Conservation (phyloP, 2,329 filamentous ascomycete species). For the Pseudogymnoascus sp. region DNA sequence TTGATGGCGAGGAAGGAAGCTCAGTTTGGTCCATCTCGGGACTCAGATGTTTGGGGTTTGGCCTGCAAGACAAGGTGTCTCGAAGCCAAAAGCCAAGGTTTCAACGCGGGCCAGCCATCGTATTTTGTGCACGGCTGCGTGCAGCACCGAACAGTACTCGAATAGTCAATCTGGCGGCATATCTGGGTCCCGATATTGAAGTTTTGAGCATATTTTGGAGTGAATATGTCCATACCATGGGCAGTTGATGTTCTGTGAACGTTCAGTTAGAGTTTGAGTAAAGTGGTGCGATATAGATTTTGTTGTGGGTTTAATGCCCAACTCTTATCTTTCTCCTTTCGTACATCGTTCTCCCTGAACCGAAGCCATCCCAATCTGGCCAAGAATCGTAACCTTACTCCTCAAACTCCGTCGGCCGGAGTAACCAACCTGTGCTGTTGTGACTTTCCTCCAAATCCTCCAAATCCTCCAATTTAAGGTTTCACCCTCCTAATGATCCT, state of each 20-base stretch:
- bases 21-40: background rate
- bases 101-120: background rate
- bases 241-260: background rate
- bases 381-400: background rate
- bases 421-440: background rate
- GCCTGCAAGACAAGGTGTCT: background rate
- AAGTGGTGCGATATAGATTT: background rate
- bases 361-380: constrained; percentile 7
- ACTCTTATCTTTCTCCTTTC: background rate
- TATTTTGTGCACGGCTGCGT: background rate
- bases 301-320: background rate
- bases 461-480: constrained; percentile 4
- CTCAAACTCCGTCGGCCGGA: background rate
- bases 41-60: background rate
- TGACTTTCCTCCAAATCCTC: background rate
- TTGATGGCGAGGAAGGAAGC: background rate
- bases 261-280: constrained; percentile 5
- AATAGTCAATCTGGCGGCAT: background rate
- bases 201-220: background rate
- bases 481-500: background rate
- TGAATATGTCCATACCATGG: background rate
- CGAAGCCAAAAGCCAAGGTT: constrained; percentile 7
- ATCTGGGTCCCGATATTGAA: background rate
- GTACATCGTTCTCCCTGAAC: background rate
- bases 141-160: background rate